Percentiles rank a stretch among this genome's conserved stretches.
These are phyloP conservation scores for Debaryomycetaceae sp. DNA, from an alignment of 1,139 yeast species.

Conservation along the genomic window DNA sequence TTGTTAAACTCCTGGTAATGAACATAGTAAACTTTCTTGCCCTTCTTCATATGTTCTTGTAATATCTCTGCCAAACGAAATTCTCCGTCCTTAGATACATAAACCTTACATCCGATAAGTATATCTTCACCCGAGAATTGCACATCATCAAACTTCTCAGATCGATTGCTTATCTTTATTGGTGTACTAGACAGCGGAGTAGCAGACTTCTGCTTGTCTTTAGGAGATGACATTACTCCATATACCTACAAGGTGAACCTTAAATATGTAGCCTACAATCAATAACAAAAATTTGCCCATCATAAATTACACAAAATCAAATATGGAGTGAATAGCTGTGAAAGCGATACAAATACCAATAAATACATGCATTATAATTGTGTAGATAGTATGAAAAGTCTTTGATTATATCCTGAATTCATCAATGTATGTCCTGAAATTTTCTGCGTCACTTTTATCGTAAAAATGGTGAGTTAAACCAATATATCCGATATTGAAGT, in stretches of 20 bases:
- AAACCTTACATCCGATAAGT: constrained; percentile 73
- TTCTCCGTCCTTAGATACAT: constrained; percentile 77
- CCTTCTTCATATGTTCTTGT: constrained; percentile 72
- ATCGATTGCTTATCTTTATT: constrained; percentile 12
- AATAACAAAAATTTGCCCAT: not conserved
- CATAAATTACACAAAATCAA: not conserved
- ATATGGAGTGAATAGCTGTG: not conserved
- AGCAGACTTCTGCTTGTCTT: constrained; percentile 3
- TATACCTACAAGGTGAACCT: not conserved
- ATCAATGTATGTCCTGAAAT: not conserved
- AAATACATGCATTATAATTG: not conserved
- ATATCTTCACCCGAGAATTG: constrained; percentile 46
- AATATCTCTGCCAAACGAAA: constrained; percentile 80
- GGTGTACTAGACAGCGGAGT: constrained; percentile 11
- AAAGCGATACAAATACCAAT: not conserved
- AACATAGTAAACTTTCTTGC: constrained; percentile 79
- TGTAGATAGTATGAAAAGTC: not conserved
- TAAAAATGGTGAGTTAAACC: constrained; percentile 13
- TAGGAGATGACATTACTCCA: constrained; percentile 5
- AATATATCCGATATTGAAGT: constrained; percentile 36
- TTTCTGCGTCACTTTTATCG: not conserved
- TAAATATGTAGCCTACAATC: not conserved
- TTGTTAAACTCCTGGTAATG: constrained; percentile 94
- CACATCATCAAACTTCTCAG: constrained; percentile 8
- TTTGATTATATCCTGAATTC: no score